These are phyloP conservation scores for Opeltia flavorubescens DNA, from an alignment of 495 filamentous ascomycete species.

Conservation along the genomic window DNA sequence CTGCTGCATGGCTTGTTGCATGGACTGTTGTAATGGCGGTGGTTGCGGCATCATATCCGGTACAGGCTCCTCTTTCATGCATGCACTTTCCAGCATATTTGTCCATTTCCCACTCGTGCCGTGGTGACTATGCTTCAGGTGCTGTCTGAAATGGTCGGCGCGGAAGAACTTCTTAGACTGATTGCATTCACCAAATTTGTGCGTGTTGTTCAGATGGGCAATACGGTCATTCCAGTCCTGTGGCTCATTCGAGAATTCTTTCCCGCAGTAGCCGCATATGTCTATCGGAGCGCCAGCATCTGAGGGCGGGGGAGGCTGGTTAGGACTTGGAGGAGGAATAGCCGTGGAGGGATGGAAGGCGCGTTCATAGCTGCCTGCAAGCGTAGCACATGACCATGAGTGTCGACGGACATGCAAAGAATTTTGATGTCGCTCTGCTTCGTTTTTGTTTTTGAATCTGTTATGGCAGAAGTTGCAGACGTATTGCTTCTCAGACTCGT, in stretches of 20 bases:
- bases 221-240: slow-evolving; percentile 75
- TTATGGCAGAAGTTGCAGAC: slow-evolving; percentile 83
- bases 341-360: slow-evolving; percentile 70
- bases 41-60: background rate
- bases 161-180: slow-evolving; percentile 96
- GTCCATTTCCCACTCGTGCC: slow-evolving; percentile 98
- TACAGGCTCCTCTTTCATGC: slow-evolving; percentile 77
- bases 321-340: slow-evolving; percentile 23
- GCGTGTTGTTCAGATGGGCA: slow-evolving; percentile 73
- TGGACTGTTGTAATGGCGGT: slow-evolving; percentile 3
- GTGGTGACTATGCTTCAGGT: slow-evolving; percentile 94
- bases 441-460: slow-evolving; percentile 98
- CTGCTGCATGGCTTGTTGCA: slow-evolving; percentile 1
- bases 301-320: slow-evolving; percentile 21
- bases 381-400: slow-evolving; percentile 91
- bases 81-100: slow-evolving; percentile 91
- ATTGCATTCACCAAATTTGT: slow-evolving; percentile 98
- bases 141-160: slow-evolving; percentile 95
- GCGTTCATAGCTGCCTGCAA: slow-evolving; percentile 53
- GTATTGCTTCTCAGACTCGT: slow-evolving; percentile 94
- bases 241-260: slow-evolving; percentile 68
- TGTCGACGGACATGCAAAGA: slow-evolving; percentile 89
- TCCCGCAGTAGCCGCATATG: slow-evolving; percentile 89
- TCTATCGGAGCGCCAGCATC: slow-evolving; percentile 45
- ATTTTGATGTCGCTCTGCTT: slow-evolving; percentile 95